phyloP scores from a whole-genome alignment of 805 yeast species.

The Candida maltosa region DNA sequence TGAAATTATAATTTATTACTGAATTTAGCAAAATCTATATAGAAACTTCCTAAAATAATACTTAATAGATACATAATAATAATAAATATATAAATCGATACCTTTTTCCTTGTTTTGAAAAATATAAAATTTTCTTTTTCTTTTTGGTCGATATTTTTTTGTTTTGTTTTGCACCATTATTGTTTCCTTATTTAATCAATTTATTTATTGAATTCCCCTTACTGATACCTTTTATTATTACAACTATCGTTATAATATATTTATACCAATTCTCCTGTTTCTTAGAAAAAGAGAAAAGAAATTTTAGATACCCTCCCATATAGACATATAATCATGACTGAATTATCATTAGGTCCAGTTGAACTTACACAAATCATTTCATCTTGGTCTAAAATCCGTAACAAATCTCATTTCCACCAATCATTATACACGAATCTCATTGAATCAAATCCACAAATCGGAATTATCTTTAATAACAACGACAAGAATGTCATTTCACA shows the following conservation, averaged over 20 bases:
- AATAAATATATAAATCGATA: too few relatives aligned
- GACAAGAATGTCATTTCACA: conserved; percentile 18
- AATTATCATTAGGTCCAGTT: conserved; percentile 5
- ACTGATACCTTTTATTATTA: neutral
- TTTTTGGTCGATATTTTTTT: too few relatives aligned
- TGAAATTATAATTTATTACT: too few relatives aligned
- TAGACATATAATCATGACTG: conserved; percentile 1
- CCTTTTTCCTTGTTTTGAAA: too few relatives aligned
- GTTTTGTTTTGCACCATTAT: neutral
- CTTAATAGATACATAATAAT: too few relatives aligned
- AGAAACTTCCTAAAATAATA: too few relatives aligned
- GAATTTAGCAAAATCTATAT: too few relatives aligned
- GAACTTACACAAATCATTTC: conserved; percentile 6
- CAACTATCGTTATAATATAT: neutral
- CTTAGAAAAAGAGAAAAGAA: neutral
- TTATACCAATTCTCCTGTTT: neutral
- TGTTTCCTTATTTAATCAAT: neutral
- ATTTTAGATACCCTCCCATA: neutral
- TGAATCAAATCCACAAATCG: conserved; percentile 24
- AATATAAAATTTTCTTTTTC: too few relatives aligned
- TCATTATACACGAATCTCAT: conserved; percentile 31
- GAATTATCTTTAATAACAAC: conserved; percentile 14
- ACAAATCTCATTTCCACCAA: conserved; percentile 25
- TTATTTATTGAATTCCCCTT: neutral
- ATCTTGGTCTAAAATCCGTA: conserved; percentile 29